A percentile compares a stretch with the other conserved stretches of the same genome.
phyloP scores from a whole-genome alignment of 768 basidiomycete species.

The Lactarius hatsudake region DNA sequence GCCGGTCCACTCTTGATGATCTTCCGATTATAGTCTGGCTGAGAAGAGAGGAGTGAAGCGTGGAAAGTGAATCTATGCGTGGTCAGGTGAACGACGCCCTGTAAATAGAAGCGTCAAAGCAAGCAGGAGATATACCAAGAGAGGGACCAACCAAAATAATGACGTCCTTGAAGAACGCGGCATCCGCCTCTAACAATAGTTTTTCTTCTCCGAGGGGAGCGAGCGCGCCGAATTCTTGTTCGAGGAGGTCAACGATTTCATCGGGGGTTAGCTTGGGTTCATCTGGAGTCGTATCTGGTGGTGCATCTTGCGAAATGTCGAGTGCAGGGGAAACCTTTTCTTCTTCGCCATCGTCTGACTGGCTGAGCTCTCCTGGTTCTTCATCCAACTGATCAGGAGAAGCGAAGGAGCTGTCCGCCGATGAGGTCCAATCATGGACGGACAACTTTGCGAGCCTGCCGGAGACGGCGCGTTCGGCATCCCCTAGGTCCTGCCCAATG shows the following conservation, averaged over 20 bases:
- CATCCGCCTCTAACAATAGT: constrained; percentile 53
- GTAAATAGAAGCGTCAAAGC: constrained; percentile 11
- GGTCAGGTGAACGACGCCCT: constrained; percentile 63
- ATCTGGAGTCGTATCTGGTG: constrained; percentile 27
- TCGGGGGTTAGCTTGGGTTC: constrained; percentile 40
- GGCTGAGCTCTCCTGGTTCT: constrained; percentile 14
- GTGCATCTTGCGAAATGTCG: constrained; percentile 19
- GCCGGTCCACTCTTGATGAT: constrained; percentile 52
- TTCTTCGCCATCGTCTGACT: constrained; percentile 30
- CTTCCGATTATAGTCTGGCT: constrained; percentile 37
- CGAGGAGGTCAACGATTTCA: constrained; percentile 49
- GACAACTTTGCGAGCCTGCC: constrained; percentile 40
- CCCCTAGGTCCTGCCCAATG: constrained; percentile 42
- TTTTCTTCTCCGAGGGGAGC: constrained; percentile 46
- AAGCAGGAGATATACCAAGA: constrained; percentile 5
- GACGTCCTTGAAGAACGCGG: constrained; percentile 47
- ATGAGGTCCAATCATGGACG: constrained; percentile 37
- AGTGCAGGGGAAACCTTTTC: constrained; percentile 4
- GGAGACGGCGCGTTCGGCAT: constrained; percentile 36
- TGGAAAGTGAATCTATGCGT: constrained; percentile 66
- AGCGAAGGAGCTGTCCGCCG: constrained; percentile 20
- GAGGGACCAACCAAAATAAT: constrained; percentile 43
- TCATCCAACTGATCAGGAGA: background rate
- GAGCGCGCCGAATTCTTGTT: constrained; percentile 56
- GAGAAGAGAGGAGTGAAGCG: constrained; percentile 52